A percentile compares a stretch with the other conserved stretches of the same genome.
These are phyloP conservation scores for Plasmodium falciparum DNA, from an alignment of 169 alveolate genomes.

Conservation along the genomic window DNA sequence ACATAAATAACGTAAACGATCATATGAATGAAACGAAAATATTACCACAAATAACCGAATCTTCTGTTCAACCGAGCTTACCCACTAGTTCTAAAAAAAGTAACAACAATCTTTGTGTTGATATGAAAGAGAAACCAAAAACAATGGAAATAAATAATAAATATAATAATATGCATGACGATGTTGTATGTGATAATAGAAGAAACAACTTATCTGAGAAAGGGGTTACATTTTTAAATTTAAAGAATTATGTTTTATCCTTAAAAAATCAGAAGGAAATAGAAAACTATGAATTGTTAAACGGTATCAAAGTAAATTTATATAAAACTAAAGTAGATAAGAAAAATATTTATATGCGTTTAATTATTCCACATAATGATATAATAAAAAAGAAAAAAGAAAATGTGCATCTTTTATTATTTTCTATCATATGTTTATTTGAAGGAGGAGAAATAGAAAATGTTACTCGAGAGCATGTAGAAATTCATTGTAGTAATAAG, in stretches of 20 bases:
- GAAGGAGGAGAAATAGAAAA: slow-evolving; percentile 91
- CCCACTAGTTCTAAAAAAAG: not conserved
- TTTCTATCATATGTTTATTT: slow-evolving; percentile 82
- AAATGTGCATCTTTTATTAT: slow-evolving; percentile 33
- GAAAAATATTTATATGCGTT: slow-evolving; percentile 34
- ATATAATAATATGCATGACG: not conserved
- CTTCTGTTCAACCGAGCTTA: not conserved
- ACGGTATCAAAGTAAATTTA: slow-evolving; percentile 54
- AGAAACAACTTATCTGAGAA: not conserved
- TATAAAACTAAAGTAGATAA: slow-evolving; percentile 66
- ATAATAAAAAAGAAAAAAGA: slow-evolving; percentile 40
- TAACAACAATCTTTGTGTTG: not conserved
- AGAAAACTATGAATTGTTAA: slow-evolving; percentile 49
- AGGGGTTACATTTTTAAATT: not conserved
- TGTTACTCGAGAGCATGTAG: slow-evolving; percentile 87
- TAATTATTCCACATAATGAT: slow-evolving; percentile 73
- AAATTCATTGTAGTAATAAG: slow-evolving; percentile 86
- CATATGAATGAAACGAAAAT: not conserved
- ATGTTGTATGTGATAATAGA: no score
- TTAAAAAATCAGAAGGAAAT: slow-evolving; percentile 23
- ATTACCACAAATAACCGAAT: not conserved
- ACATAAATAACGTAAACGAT: not conserved
- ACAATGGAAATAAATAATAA: not conserved
- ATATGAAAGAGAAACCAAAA: not conserved
- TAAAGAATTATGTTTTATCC: slow-evolving; percentile 22